phyloP scores from a whole-genome alignment of 768 basidiomycete species.

The Psilocybe sp. region DNA sequence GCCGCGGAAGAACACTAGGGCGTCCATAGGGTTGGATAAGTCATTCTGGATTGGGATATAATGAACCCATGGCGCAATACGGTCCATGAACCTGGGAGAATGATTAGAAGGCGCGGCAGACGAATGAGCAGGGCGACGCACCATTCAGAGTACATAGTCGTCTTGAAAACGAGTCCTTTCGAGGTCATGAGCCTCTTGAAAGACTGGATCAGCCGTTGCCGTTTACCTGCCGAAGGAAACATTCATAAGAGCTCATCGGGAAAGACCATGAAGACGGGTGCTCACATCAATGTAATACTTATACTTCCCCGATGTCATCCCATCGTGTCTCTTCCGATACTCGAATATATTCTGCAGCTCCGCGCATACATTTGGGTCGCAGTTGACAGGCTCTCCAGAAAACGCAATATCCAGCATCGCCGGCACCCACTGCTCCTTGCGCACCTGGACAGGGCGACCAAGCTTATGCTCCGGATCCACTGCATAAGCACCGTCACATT shows the following conservation, averaged over 20 bases:
- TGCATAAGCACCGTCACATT: slow-evolving; percentile 29
- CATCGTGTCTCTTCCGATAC: slow-evolving; percentile 37
- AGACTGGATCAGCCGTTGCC: slow-evolving; percentile 61
- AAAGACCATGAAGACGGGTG: not conserved
- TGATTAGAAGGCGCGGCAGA: too few species aligned
- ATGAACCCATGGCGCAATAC: slow-evolving; percentile 66
- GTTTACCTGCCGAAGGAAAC: slow-evolving; percentile 36
- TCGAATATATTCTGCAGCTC: slow-evolving; percentile 43
- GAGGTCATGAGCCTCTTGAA: slow-evolving; percentile 61
- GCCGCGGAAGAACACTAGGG: slow-evolving; percentile 71
- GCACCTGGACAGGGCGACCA: slow-evolving; percentile 26
- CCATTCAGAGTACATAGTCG: slow-evolving; percentile 69
- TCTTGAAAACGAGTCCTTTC: slow-evolving; percentile 60
- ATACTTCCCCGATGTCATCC: slow-evolving; percentile 43
- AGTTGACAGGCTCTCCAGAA: slow-evolving; percentile 36
- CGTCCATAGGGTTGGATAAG: slow-evolving; percentile 64
- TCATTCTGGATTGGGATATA: slow-evolving; percentile 67
- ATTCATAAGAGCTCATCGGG: not conserved
- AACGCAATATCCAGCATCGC: slow-evolving; percentile 59
- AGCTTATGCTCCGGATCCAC: slow-evolving; percentile 21
- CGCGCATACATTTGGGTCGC: slow-evolving; percentile 39
- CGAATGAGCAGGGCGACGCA: too few species aligned
- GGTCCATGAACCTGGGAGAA: slow-evolving; percentile 33
- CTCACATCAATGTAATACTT: slow-evolving; percentile 60
- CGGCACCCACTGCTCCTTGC: slow-evolving; percentile 32